Evolutionary conservation across 2,329 filamentous ascomycete species (phyloP), one percentile per base, ranked within the genome.

Genomic region (Fusarium miscanthi): DNA sequence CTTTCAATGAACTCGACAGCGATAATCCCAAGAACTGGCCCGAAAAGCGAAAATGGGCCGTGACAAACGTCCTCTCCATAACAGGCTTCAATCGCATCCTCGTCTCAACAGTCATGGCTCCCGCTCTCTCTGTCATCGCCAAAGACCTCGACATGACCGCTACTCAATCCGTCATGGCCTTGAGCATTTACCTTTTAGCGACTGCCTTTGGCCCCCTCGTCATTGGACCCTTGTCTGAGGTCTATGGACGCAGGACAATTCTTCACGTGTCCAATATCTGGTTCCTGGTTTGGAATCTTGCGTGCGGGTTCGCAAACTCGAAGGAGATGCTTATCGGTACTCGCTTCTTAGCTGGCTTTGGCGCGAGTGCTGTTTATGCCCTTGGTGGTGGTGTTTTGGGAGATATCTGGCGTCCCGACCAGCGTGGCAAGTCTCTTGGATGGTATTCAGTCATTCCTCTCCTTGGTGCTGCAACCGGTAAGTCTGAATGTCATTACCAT

Each of bases 61-160:
- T 85, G 3, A 88, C 86, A 6, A 76, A 84, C 52, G 82, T 86
- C 7, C 80, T 87, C 2, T 87, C 86, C 0, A 82, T 83, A 6
- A 85, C 84, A 1, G 85, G 85, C 12, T 87, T 88, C 71, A 86
- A 85, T 48, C 84, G 84, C 14, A 86, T 87, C 64, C 82, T 88
- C 69, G 84, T 86, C 1, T 86, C 85, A 7, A 86, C 85, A 1
- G 87, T 88, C 75, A 85, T 87, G 79, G 86, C 86, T 0, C 85
- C 85, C 0, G 85, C 85, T 0, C 72, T 91, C 31, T 71, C 81
- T 3, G 74, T 82, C 3, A 87, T 91, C 48, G 83, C 85, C 9
- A 75, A 76, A 3, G 87, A 90, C 42, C 80, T 91, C 17, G 46
- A 85, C 45, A 89, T 91, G 76, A 84, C 75, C 10, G 77, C 82